Percentiles rank a stretch among this genome's conserved stretches.
These are phyloP conservation scores for Suillus variegatus DNA, from an alignment of 768 basidiomycete species.

Conservation along the genomic window DNA sequence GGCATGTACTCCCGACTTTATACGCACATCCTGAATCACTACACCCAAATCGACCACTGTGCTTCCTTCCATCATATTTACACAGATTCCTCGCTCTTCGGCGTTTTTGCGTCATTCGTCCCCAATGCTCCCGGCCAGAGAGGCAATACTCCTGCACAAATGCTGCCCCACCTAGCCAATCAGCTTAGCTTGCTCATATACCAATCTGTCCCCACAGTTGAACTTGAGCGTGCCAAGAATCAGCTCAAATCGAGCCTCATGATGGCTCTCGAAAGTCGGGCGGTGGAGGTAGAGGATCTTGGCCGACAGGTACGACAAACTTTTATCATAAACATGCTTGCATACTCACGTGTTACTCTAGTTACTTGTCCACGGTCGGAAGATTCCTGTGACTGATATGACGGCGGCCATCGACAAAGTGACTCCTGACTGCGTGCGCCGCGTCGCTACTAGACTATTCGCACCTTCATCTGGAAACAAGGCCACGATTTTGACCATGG, in stretches of 20 bases:
- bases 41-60: constrained; percentile 92
- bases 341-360: constrained; percentile 27
- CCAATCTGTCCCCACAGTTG: constrained; percentile 59
- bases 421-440: constrained; percentile 64
- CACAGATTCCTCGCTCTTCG: constrained; percentile 91
- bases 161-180: constrained; percentile 83
- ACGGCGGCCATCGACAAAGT: constrained; percentile 81
- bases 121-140: constrained; percentile 57
- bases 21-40: constrained; percentile 93
- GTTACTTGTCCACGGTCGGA: constrained; percentile 85
- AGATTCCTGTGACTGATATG: constrained; percentile 90
- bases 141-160: constrained; percentile 66
- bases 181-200: constrained; percentile 85
- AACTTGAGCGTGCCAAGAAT: constrained; percentile 89
- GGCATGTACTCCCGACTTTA: constrained; percentile 99
- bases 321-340: not conserved
- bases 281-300: constrained; percentile 85
- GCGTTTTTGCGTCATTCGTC: constrained; percentile 83
- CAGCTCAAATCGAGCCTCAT: constrained; percentile 91
- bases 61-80: constrained; percentile 98
- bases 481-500: constrained; percentile 84
- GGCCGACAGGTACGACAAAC: constrained; percentile 71
- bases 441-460: constrained; percentile 78
- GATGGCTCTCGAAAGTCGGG: constrained; percentile 91
- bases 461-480: constrained; percentile 60